A percentile compares a stretch with the other conserved stretches of the same genome.
These are phyloP conservation scores for Helotiales sp. DNA, from an alignment of 2,329 filamentous ascomycete genomes.

Conservation along the genomic window DNA sequence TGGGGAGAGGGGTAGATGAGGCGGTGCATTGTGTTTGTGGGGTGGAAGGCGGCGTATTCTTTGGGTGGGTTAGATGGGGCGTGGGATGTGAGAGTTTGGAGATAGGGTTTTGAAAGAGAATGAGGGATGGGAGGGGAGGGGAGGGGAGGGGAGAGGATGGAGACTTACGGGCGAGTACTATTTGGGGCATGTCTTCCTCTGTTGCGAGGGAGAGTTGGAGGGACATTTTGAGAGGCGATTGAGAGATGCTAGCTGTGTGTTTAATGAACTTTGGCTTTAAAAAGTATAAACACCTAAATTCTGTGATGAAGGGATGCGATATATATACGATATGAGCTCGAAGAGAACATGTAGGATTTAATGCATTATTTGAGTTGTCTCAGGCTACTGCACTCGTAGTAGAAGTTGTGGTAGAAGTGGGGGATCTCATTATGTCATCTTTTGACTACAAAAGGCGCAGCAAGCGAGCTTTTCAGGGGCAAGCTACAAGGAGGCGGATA, in stretches of 20 bases:
- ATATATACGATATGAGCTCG: not conserved
- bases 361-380: not conserved
- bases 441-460: not conserved
- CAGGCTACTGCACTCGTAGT: not conserved
- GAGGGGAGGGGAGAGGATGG: constrained; percentile 16
- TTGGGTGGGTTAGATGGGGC: too few species aligned
- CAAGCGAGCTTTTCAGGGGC: not conserved
- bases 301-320: not conserved
- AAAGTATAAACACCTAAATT: not conserved
- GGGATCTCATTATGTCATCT: not conserved
- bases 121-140: not conserved
- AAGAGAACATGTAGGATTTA: too few species aligned
- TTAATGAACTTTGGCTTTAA: too few species aligned
- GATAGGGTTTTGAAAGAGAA: too few species aligned
- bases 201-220: constrained; percentile 8
- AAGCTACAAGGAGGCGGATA: not conserved
- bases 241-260: not conserved
- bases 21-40: constrained; percentile 10
- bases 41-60: constrained; percentile 6
- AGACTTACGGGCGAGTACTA: constrained; percentile 9
- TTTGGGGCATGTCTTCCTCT: constrained; percentile 9
- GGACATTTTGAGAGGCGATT: constrained; percentile 4
- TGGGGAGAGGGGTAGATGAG: constrained; percentile 17
- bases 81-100: not conserved
- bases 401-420: not conserved